Base-by-base conservation (phyloP, 1,284 basidiomycete species). In the Sparassis latifolia region DNA sequence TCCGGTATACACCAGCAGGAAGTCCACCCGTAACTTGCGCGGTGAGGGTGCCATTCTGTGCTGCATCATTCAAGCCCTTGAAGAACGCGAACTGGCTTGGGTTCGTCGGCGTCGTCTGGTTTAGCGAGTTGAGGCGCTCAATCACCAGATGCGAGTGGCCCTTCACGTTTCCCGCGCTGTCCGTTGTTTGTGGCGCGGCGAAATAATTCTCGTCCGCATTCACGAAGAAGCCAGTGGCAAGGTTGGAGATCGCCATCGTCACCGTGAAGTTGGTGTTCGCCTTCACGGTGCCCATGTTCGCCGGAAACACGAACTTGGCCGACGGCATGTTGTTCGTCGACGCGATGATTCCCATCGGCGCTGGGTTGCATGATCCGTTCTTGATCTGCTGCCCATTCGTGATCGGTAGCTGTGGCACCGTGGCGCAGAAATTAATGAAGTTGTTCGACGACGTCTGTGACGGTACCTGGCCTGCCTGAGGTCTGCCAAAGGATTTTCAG, bases 111-210 rank as follows among this genome's bases (percentile, higher is more conserved):
- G 68, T 71, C 20, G 79, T 82, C 61, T 77, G 72, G 49, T 69
- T 68, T 41, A 79, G 63, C 28, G 73, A 65, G 42, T 64, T 61
- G 55, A 88, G 66, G 53, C 60, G 44, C 67, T 88, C 77, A 57
- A 86, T 71, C 46, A 81, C 77, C 54, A 88, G 71, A 62, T 88
- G 84, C 10, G 78, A 76, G 66, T 86, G 83, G 3, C 82, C 84
- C 43, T 73, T 61, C 55, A 84, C 76, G 43, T 66, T 66, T 45
- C 83, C 85, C 41, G 70, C 63, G 1, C 27, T 49, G 55, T 83
- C 74, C 31, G 84, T 64, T 56, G 79, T 75, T 63, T 87, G 83
- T 39, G 84, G 86, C 29, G 80, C 87, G 47, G 79, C 67, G 60
- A 82, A 85, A 70, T 82, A 86, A 64, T 76, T 83, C 47, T 67